Base-by-base conservation (phyloP, 2,329 filamentous ascomycete genomes). In the Alternaria dauci region DNA sequence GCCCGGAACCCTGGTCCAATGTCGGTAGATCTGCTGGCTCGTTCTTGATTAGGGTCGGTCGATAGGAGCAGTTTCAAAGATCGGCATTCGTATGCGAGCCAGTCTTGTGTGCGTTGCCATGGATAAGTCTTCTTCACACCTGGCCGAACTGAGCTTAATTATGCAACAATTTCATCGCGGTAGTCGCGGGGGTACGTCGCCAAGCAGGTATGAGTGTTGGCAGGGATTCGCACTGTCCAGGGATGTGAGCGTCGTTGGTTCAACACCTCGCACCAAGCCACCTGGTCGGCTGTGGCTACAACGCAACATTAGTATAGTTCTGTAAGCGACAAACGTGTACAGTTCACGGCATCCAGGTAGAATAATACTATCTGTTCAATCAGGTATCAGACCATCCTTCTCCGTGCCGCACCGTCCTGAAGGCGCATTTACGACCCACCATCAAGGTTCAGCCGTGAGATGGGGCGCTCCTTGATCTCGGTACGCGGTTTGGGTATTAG, bases 371-470 rank as follows among this genome's bases (percentile, higher is more conserved):
- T 55, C 43, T 23, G 25, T 28, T 44, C 41, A 42, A 34, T 34
- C 44, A 51, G 16, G 44, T 52, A 28, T 26, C 20, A 23, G 16
- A 26, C 28, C 44, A 54, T 56, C 30, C 57, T 55, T 51, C 44
- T 30, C 44, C 38, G 47, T 41, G 41, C 41, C 18, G 53, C 47
- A 46, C 41, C 41, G 56, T 52, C 46, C 57, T 41, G 46, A 52
- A 60, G 34, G 50, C 39, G 46, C 41, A 43, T 43, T 12, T 60
- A 39, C 26, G 41, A 60, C 58, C 58, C 47, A 34, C 26, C 41
- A 46, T 26, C 20, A 25, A 52, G 58, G 53, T 52, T 52, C 58
- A 52, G 58, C 53, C 58, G 58, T 57, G 41, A 52, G 39, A 23
- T 44, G 51, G 53, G 58, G 53, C 47, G 42, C 34, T 46, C 47